Conservation (phyloP, 345 rosid species). For the Schrenkiella parvula region DNA sequence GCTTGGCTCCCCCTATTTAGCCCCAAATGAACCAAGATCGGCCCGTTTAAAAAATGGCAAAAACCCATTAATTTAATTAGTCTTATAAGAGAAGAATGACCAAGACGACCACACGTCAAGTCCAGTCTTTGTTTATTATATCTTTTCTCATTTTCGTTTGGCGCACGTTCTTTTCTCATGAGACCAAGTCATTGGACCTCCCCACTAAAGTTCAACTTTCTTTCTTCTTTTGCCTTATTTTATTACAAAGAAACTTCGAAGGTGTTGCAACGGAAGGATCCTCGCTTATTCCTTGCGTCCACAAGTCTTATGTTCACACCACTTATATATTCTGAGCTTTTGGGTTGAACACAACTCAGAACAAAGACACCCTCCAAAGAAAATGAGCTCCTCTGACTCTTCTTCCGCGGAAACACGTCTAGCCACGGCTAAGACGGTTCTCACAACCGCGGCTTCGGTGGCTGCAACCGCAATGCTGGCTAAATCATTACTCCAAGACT, state of each 20-base stretch:
- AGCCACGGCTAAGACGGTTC: conserved; percentile 41
- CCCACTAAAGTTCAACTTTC: conserved; percentile 14
- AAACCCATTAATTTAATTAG: too few relatives aligned
- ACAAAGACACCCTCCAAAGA: not conserved
- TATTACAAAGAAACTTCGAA: conserved; percentile 2
- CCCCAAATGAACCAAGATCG: too few relatives aligned
- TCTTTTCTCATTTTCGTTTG: not conserved
- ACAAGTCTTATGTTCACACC: conserved; percentile 5
- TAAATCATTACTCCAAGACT: conserved; percentile 41
- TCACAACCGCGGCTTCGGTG: conserved; percentile 55
- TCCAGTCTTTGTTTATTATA: conserved; percentile 18
- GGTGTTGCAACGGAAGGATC: conserved; percentile 12
- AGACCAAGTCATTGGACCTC: conserved; percentile 1
- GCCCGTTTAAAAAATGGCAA: too few relatives aligned
- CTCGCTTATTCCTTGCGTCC: conserved; percentile 17
- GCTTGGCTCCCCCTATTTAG: too few relatives aligned
- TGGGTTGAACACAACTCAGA: conserved; percentile 7
- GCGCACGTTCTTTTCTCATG: not conserved
- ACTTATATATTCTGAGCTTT: not conserved
- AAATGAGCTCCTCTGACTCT: conserved; percentile 20
- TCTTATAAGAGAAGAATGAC: not conserved
- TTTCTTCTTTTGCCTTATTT: not conserved
- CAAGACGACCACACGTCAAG: conserved; percentile 26
- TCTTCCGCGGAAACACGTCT: conserved; percentile 31
- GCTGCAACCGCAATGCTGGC: conserved; percentile 52